Conservation (phyloP, 2,329 filamentous ascomycete species). For the Fusarium sp. region DNA sequence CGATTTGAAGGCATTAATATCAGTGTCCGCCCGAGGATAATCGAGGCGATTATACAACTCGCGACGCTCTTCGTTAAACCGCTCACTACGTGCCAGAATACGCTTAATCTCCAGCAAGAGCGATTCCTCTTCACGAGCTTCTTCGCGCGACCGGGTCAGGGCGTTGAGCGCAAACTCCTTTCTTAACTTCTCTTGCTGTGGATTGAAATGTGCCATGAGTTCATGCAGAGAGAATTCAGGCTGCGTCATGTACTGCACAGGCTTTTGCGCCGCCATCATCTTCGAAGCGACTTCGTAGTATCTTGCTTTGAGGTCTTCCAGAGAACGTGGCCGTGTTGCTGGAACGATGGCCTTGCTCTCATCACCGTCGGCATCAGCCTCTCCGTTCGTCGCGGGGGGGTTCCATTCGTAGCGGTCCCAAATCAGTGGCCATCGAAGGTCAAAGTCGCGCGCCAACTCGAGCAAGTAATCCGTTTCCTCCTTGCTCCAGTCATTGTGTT, state of each 20-base stretch:
- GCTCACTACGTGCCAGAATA: conserved; percentile 86
- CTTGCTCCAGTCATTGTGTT: conserved; percentile 83
- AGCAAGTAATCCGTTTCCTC: conserved; percentile 95
- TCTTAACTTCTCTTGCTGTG: conserved; percentile 77
- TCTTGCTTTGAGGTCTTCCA: conserved; percentile 91
- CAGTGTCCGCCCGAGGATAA: conserved; percentile 75
- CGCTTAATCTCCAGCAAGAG: conserved; percentile 90
- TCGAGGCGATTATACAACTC: conserved; percentile 90
- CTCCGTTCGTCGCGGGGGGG: conserved; percentile 55
- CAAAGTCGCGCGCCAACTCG: conserved; percentile 76
- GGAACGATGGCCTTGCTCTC: conserved; percentile 64
- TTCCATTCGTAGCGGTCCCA: conserved; percentile 90
- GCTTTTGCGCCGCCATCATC: conserved; percentile 82
- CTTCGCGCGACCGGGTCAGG: conserved; percentile 81
- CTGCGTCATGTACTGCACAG: conserved; percentile 85
- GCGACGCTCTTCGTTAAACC: conserved; percentile 85
- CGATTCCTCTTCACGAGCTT: conserved; percentile 91
- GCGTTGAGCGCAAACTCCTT: conserved; percentile 87
- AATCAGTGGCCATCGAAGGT: conserved; percentile 90
- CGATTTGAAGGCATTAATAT: conserved; percentile 80
- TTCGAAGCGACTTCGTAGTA: conserved; percentile 89
- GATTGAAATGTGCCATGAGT: conserved; percentile 86
- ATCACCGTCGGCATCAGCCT: conserved; percentile 56
- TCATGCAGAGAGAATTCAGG: conserved; percentile 86
- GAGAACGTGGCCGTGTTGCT: conserved; percentile 66